A percentile compares a stretch with the other conserved stretches of the same genome.
Conservation (phyloP, 306 rosid genomes). For the Vigna hirtella region DNA sequence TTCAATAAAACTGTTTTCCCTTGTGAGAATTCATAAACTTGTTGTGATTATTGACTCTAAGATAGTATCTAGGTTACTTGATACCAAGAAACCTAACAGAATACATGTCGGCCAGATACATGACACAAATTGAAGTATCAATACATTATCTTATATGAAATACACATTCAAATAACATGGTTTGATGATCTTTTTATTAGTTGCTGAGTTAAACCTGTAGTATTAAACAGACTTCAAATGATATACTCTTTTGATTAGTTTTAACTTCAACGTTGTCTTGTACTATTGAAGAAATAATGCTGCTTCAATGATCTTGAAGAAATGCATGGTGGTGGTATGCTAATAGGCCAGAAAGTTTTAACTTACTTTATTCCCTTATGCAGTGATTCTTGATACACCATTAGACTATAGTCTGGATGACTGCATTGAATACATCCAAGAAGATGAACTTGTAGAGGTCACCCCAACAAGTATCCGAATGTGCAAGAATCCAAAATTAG, state of each 20-base stretch:
- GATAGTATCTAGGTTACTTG: no score
- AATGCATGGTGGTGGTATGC: neutral
- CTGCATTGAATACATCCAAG: conserved; percentile 98
- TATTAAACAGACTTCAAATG: conserved; percentile 8
- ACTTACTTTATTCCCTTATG: conserved; percentile 37
- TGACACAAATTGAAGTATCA: no score
- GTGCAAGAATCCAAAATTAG: conserved; percentile 87
- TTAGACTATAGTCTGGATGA: conserved; percentile 91
- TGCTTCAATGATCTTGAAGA: neutral
- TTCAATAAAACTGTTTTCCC: no score
- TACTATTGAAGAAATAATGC: neutral
- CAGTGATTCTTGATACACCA: conserved; percentile 96
- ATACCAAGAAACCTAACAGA: no score
- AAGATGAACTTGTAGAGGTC: conserved; percentile 94
- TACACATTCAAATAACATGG: conserved; percentile 13
- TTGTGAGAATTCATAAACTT: no score
- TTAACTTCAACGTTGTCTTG: neutral
- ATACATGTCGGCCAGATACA: no score
- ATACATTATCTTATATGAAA: conserved; percentile 7
- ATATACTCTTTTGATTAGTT: neutral
- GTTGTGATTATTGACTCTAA: no score
- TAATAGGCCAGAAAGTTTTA: conserved; percentile 12
- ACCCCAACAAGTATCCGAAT: conserved; percentile 84
- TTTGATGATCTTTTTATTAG: conserved; percentile 1
- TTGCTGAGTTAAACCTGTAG: conserved; percentile 6